These are phyloP conservation scores for Boletus insuetus DNA, from an alignment of 768 basidiomycete species.

Conservation along the genomic window DNA sequence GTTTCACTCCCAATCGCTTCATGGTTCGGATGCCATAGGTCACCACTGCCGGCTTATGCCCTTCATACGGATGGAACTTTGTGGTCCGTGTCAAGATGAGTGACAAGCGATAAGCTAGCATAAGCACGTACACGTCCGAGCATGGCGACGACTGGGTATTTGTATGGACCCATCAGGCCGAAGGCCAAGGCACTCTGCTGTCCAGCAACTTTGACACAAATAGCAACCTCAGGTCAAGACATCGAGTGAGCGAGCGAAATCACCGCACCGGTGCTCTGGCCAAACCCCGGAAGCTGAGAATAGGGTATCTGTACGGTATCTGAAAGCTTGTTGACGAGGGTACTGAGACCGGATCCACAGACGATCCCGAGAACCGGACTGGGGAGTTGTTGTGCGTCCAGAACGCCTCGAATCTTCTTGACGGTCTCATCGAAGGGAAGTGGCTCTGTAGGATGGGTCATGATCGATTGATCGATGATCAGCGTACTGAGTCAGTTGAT, in stretches of 20 bases:
- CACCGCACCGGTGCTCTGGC: slow-evolving; percentile 65
- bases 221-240: background rate
- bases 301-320: slow-evolving; percentile 64
- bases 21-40: slow-evolving; percentile 79
- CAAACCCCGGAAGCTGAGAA: slow-evolving; percentile 67
- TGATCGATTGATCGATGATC: slow-evolving; percentile 17
- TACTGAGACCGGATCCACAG: slow-evolving; percentile 83
- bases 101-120: background rate
- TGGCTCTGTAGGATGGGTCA: slow-evolving; percentile 12
- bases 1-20: slow-evolving; percentile 71
- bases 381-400: slow-evolving; percentile 35
- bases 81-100: slow-evolving; percentile 6
- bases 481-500: background rate
- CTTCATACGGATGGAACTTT: slow-evolving; percentile 87
- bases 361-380: slow-evolving; percentile 77
- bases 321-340: slow-evolving; percentile 60
- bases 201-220: slow-evolving; percentile 57
- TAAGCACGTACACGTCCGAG: slow-evolving; percentile 66
- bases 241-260: background rate
- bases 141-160: slow-evolving; percentile 86
- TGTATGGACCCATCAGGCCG: slow-evolving; percentile 63
- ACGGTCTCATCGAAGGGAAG: slow-evolving; percentile 29
- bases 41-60: slow-evolving; percentile 64
- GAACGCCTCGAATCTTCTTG: slow-evolving; percentile 27
- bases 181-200: slow-evolving; percentile 82